A percentile compares a stretch with the other conserved stretches of the same genome.
phyloP scores from a whole-genome alignment of 306 rosid species.

The Alnus glutinosa region DNA sequence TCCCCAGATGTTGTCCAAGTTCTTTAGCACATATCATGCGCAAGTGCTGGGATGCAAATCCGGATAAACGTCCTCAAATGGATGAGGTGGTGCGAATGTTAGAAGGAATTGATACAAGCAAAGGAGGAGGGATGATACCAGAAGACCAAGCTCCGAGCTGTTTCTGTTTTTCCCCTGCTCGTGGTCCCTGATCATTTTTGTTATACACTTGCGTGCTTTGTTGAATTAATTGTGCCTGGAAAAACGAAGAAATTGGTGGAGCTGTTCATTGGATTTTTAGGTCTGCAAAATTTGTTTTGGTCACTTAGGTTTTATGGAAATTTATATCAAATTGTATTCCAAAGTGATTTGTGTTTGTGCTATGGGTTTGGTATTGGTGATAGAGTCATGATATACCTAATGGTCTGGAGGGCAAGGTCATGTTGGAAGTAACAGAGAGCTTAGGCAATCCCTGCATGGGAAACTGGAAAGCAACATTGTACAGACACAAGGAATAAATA shows the following conservation, averaged over 20 bases:
- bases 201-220: background rate
- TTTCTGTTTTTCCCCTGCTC: conserved; percentile 51
- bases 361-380: conserved; percentile 1
- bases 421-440: background rate
- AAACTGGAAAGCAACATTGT: background rate
- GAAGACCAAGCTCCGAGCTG: conserved; percentile 42
- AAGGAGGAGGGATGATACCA: conserved; percentile 77
- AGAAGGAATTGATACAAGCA: conserved; percentile 69
- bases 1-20: conserved; percentile 69
- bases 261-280: conserved; percentile 8
- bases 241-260: background rate
- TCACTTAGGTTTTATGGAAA: conserved; percentile 4
- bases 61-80: conserved; percentile 67
- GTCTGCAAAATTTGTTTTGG: conserved; percentile 2
- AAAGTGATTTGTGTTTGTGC: conserved; percentile 3
- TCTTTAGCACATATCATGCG: conserved; percentile 53
- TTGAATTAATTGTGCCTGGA: background rate
- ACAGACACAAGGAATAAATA: background rate
- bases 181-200: conserved; percentile 50
- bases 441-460: background rate
- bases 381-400: background rate
- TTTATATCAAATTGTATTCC: conserved; percentile 5
- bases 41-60: conserved; percentile 63
- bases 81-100: conserved; percentile 64
- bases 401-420: background rate